Evolutionary conservation across 345 rosid species (phyloP).

Genomic region (Conringia planisiliqua): DNA sequence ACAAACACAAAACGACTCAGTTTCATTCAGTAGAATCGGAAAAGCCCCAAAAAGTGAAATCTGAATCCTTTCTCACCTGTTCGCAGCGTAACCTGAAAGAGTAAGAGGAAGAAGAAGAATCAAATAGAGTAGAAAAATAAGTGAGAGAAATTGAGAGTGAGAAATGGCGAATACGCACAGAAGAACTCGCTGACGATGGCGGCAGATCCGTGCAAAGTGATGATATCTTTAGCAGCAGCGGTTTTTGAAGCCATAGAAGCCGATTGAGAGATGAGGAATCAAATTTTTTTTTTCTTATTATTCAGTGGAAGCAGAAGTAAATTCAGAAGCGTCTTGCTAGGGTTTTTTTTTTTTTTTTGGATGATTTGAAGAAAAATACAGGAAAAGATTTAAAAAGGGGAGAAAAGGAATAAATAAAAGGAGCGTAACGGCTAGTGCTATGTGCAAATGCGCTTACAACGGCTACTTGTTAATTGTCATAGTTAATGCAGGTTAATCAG

Average conservation of each 20-base stretch:
- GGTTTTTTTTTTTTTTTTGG: neutral
- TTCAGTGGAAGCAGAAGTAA: neutral
- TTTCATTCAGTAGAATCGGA: neutral
- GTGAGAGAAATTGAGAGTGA: neutral
- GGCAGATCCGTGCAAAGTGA: conserved; percentile 94
- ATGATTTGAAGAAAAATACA: neutral
- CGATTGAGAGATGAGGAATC: neutral
- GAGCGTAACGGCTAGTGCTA: conserved; percentile 34
- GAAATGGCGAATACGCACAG: conserved; percentile 39
- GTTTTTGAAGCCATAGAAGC: conserved; percentile 62
- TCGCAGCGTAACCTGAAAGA: conserved; percentile 85
- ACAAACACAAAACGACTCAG: conserved; percentile 14
- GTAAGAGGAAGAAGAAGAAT: neutral
- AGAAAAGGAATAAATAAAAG: neutral
- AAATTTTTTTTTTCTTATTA: neutral
- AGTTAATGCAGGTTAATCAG: neutral
- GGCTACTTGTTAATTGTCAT: conserved; percentile 13
- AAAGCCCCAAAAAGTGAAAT: neutral
- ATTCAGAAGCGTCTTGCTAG: neutral
- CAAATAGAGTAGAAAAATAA: conserved; percentile 1
- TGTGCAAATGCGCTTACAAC: conserved; percentile 24
- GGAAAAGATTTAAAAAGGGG: neutral
- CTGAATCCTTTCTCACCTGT: conserved; percentile 53
- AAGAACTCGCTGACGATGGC: conserved; percentile 97
- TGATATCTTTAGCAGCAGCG: conserved; percentile 83